A percentile compares a stretch with the other conserved stretches of the same genome.
These are phyloP conservation scores for Wallacemonas sp. DNA, from an alignment of 208 protist genomes.

Conservation along the genomic window DNA sequence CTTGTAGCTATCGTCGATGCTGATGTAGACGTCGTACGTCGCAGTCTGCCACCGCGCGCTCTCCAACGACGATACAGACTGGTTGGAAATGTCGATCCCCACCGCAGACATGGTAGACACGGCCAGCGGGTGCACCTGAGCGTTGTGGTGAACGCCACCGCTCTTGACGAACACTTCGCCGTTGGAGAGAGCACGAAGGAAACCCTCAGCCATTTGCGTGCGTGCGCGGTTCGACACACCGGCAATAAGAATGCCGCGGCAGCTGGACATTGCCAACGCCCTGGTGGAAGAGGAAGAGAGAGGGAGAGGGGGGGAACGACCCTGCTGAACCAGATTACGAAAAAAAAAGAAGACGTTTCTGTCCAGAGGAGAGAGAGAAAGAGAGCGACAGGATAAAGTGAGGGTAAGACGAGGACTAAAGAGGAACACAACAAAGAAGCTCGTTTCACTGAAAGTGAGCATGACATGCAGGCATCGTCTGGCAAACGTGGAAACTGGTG, in stretches of 20 bases:
- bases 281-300: slow-evolving; percentile 1
- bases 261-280: slow-evolving; percentile 49
- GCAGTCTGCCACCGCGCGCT: slow-evolving; percentile 52
- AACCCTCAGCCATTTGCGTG: slow-evolving; percentile 86
- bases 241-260: slow-evolving; percentile 77
- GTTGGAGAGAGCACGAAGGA: slow-evolving; percentile 56
- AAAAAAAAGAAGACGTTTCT: too few species aligned
- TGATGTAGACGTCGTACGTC: slow-evolving; percentile 89
- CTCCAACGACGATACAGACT: slow-evolving; percentile 58
- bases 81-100: slow-evolving; percentile 49
- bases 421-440: too few species aligned
- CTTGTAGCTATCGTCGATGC: slow-evolving; percentile 65
- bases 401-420: too few species aligned
- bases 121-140: slow-evolving; percentile 66
- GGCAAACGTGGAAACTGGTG: too few species aligned
- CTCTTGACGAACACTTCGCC: slow-evolving; percentile 72
- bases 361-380: too few species aligned
- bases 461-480: too few species aligned
- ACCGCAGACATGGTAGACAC: slow-evolving; percentile 50
- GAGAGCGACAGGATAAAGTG: too few species aligned
- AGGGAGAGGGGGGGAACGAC: slow-evolving; percentile 9
- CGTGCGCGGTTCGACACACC: slow-evolving; percentile 71
- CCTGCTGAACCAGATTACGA: too few species aligned
- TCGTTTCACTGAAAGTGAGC: too few species aligned
- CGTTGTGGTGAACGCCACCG: slow-evolving; percentile 56